Base-by-base conservation (phyloP, 2,329 filamentous ascomycete genomes). In the Fusarium sarcochroum region DNA sequence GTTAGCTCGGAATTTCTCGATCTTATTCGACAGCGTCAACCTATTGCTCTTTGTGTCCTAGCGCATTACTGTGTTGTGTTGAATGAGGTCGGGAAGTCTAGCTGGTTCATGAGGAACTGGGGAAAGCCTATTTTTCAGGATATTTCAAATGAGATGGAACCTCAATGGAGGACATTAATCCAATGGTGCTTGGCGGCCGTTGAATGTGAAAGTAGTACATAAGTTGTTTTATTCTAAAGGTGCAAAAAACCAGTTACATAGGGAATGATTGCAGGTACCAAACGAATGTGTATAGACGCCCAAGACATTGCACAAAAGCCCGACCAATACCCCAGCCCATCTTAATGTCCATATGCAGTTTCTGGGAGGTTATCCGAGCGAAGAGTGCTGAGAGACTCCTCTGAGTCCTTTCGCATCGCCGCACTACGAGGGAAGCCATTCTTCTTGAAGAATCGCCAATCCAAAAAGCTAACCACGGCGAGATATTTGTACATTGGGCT, bases 241-340 rank as follows among this genome's bases (percentile, higher is more conserved):
- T 25, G 38, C 7, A 46, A 8, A 6, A 58, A 23, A 11, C 17
- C 2, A 25, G 42, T 41, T 41, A 67, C 14, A 21, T n/a, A 51
- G 3, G 57, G 84, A 53, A 83, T 72, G 41, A 81, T 59, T 23
- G 83, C 67, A 1, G 79, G 80, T 71, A 83, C 83, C 7, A 25
- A 45, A 27, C 21, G 42, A 45, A 11, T 45, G 15, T 11, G 27
- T 30, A 30, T 30, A 30, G 10, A 30, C 10, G 27, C 27, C 27
- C 10, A 10, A 30, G 27, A 30, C 23, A n/a, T 45, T 32, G 23
- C 17, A 15, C 44, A n/a, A 17, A 34, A 3, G 9, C 10, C 23
- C 23, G 23, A 7, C 23, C 23, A 23, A 23, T 23, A n/a, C n/a
- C 7, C 23, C 23, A 23, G 23, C 7, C 27, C 9, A 17, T 25